Evolutionary conservation across 371 early-diverging fungal species (phyloP).

Genomic region (Mortierella sp.): DNA sequence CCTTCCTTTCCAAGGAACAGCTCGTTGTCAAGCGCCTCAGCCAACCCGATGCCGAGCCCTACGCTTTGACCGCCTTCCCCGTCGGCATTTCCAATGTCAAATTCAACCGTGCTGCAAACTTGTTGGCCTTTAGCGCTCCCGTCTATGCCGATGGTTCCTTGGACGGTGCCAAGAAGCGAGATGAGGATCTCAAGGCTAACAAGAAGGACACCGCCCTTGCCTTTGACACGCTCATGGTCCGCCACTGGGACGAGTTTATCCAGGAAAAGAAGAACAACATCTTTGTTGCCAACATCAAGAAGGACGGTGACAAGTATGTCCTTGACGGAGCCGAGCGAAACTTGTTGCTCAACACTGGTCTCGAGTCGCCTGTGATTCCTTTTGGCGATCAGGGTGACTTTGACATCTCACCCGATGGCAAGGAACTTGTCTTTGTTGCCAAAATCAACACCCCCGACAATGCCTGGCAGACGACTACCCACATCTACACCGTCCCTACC

Average conservation of each 20-base stretch:
- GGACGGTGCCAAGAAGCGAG: constrained; percentile 56
- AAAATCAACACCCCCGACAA: constrained; percentile 70
- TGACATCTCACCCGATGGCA: constrained; percentile 73
- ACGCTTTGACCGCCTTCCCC: constrained; percentile 63
- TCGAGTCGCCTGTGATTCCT: constrained; percentile 68
- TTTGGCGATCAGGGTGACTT: constrained; percentile 70
- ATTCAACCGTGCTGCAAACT: constrained; percentile 53
- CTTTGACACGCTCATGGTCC: constrained; percentile 73
- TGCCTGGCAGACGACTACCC: constrained; percentile 83
- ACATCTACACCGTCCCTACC: constrained; percentile 74
- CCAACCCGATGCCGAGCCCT: constrained; percentile 45
- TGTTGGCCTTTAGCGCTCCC: constrained; percentile 65
- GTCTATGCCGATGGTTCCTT: constrained; percentile 62
- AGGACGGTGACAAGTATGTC: constrained; percentile 43
- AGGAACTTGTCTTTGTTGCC: constrained; percentile 75
- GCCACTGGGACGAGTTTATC: constrained; percentile 77
- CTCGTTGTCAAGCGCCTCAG: constrained; percentile 56
- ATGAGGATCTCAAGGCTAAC: constrained; percentile 53
- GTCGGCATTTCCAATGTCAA: constrained; percentile 58
- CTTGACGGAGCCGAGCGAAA: constrained; percentile 59
- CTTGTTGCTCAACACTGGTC: constrained; percentile 58
- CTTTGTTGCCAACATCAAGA: constrained; percentile 60
- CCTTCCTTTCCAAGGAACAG: constrained; percentile 60
- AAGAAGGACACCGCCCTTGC: constrained; percentile 65
- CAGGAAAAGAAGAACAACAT: constrained; percentile 66